Evolutionary conservation across 2,329 filamentous ascomycete species (phyloP), one percentile per base, ranked within the genome.

Genomic region (Monosporascus ibericus): DNA sequence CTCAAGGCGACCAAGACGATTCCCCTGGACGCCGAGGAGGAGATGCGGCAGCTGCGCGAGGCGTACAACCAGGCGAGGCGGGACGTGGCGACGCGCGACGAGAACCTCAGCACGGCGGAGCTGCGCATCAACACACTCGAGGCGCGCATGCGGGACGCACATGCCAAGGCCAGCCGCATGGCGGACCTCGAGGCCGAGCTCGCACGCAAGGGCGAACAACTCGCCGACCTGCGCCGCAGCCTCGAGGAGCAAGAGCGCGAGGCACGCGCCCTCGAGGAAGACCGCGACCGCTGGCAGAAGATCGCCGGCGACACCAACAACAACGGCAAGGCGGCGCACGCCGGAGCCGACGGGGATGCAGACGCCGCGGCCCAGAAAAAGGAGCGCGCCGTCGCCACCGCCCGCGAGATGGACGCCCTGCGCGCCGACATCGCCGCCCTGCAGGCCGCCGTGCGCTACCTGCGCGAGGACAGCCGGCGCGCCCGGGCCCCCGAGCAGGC

Each of bases 71-170:
- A 92, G 63, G 85, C 87, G 20, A 86, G 88, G 3, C 84, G 86
- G 51, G 78, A 81, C 3, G 79, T 90, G 52, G 84, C 86, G 1
- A 80, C 86, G 57, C 85, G 86, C 56, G 90, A 96, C 59, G 88
- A 92, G 66, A 85, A 86, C 37, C 82, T 95, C 49, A 91, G 95
- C 68, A 92, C 95, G 53, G 81, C 89, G 24, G 82, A 86, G n/a
- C 87, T 96, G 60, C 92, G 94, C 69, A 95, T 96, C 60, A 92
- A 96, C 70, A 89, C 94, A 40, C 83, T 97, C 38, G 89, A 95
- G 68, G 88, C 89, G 7, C 81, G 90, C 52, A 92, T 94, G 85
- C 84, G 86, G 53, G 91, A 95, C 64, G 88, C 89, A 6, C 84
- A 85, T 58, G 84, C 87, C 66, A 92, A 92, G 70, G 83, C 88